Conservation (phyloP, 2,329 filamentous ascomycete species). For the Diplodia corticola region DNA sequence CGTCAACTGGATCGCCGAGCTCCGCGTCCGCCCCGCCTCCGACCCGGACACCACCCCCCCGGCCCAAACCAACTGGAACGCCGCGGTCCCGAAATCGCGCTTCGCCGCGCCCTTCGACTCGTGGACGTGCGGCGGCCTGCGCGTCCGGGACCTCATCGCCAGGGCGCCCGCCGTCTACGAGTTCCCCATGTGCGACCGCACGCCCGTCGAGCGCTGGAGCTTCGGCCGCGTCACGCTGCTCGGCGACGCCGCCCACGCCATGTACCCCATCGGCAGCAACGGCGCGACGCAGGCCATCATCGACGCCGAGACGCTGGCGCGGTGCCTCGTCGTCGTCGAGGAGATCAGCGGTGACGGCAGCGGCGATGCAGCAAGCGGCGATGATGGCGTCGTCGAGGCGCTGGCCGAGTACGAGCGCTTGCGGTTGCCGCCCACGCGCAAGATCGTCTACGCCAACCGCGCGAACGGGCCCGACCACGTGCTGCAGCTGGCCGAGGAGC, state of each 20-base stretch:
- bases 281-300: constrained; percentile 33
- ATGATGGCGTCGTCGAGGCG: constrained; percentile 36
- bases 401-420: constrained; percentile 43
- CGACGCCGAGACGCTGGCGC: constrained; percentile 44
- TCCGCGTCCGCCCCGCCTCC: constrained; percentile 45
- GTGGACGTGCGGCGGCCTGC: constrained; percentile 47
- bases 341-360: too few relatives aligned
- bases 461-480: constrained; percentile 51
- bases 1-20: constrained; percentile 51
- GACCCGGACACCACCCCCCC: constrained; percentile 48
- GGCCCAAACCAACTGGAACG: constrained; percentile 44
- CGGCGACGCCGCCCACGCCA: constrained; percentile 46
- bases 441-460: constrained; percentile 50
- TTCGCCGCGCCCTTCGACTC: constrained; percentile 44
- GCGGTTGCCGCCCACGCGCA: constrained; percentile 45
- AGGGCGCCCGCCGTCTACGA: constrained; percentile 46
- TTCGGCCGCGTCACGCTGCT: constrained; percentile 42
- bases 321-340: constrained; percentile 38
- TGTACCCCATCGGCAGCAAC: constrained; percentile 41
- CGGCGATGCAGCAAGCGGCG: constrained; percentile 27
- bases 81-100: constrained; percentile 42
- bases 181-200: constrained; percentile 51
- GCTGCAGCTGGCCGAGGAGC: constrained; percentile 47
- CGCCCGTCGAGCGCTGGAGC: constrained; percentile 44
- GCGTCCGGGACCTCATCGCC: constrained; percentile 47